Conservation (phyloP, 345 rosid species). For the Arabis hirsuta region DNA sequence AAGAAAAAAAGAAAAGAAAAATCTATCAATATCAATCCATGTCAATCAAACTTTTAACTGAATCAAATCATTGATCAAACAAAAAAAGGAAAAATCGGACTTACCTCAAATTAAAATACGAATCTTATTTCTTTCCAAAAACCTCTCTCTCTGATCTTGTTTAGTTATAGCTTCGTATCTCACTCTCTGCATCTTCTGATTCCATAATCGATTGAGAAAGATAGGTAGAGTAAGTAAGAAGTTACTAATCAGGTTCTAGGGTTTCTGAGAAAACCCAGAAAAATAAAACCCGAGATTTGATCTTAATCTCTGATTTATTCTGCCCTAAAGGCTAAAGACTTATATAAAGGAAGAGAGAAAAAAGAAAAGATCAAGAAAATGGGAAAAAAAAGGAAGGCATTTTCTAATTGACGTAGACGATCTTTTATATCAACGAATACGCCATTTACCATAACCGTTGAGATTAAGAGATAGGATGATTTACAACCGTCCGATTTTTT, state of each 20-base stretch:
- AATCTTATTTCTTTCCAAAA: constrained; percentile 24
- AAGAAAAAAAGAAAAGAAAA: background rate
- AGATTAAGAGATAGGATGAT: background rate
- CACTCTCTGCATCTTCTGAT: constrained; percentile 29
- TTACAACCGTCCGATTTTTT: constrained; percentile 36
- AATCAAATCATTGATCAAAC: constrained; percentile 30
- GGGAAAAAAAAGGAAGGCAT: constrained; percentile 5
- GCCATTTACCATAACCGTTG: constrained; percentile 33
- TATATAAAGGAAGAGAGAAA: constrained; percentile 13
- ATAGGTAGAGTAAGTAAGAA: constrained; percentile 28
- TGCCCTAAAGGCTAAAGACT: constrained; percentile 30
- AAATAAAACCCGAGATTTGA: background rate
- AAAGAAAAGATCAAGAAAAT: constrained; percentile 1
- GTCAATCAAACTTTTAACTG: constrained; percentile 27
- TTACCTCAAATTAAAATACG: constrained; percentile 29
- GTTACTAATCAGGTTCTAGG: constrained; percentile 27
- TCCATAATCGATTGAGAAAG: constrained; percentile 18
- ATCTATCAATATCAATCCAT: constrained; percentile 39
- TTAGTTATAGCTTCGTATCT: constrained; percentile 17
- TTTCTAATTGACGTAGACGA: constrained; percentile 25
- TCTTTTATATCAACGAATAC: constrained; percentile 30
- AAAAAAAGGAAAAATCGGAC: constrained; percentile 4
- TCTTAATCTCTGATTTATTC: constrained; percentile 16
- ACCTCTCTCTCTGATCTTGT: background rate
- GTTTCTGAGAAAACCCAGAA: constrained; percentile 29